Evolutionary conservation across 768 basidiomycete genomes (phyloP).

Genomic region (Termitomyces sp.): DNA sequence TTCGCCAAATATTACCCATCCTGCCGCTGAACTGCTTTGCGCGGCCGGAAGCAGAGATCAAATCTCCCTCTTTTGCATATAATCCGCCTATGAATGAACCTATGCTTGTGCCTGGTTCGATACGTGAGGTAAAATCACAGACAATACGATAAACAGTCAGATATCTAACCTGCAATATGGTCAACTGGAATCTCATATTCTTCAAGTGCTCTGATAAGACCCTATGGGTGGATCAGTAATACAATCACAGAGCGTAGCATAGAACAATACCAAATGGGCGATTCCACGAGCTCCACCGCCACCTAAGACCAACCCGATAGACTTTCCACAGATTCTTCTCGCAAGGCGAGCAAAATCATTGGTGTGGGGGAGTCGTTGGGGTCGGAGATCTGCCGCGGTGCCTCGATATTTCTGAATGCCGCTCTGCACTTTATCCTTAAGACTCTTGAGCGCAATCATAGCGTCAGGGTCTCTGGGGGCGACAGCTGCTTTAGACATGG

Average conservation of each 20-base stretch:
- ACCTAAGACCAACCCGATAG: constrained; percentile 90
- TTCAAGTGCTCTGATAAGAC: constrained; percentile 87
- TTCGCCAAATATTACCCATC: constrained; percentile 93
- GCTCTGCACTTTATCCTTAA: constrained; percentile 90
- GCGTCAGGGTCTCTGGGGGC: constrained; percentile 82
- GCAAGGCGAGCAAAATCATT: constrained; percentile 94
- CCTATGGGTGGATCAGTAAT: constrained; percentile 38
- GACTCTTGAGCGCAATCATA: constrained; percentile 80
- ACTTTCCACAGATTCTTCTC: constrained; percentile 85
- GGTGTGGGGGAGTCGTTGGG: constrained; percentile 73
- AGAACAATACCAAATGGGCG: constrained; percentile 31
- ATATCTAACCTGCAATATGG: constrained; percentile 68
- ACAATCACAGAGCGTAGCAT: constrained; percentile 3
- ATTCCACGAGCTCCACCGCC: constrained; percentile 93
- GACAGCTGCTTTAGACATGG: constrained; percentile 52
- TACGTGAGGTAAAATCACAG: constrained; percentile 3
- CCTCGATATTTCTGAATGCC: constrained; percentile 87
- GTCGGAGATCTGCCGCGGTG: constrained; percentile 51
- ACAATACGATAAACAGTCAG: neutral
- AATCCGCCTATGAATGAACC: constrained; percentile 91
- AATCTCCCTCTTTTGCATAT: constrained; percentile 91
- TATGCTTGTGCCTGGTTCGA: constrained; percentile 71
- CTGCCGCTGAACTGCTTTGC: constrained; percentile 89
- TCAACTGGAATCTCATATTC: constrained; percentile 94
- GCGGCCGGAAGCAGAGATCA: constrained; percentile 79